phyloP scores from a whole-genome alignment of 768 basidiomycete species.

The Crassisporium funariophilum region DNA sequence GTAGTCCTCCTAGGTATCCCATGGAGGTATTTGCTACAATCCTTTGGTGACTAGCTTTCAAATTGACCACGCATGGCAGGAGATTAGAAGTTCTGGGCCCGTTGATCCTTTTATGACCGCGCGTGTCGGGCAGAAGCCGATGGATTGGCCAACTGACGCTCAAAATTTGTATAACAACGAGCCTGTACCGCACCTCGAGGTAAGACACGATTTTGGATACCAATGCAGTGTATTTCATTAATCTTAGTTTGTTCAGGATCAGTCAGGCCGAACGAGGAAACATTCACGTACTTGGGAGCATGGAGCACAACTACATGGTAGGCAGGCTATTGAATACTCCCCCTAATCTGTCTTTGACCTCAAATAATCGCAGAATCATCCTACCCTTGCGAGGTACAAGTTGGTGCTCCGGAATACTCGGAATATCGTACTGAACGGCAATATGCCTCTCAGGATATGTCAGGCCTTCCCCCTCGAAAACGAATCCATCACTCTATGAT shows the following conservation, averaged over 20 bases:
- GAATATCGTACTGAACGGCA: slow-evolving; percentile 29
- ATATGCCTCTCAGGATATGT: slow-evolving; percentile 46
- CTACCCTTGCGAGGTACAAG: slow-evolving; percentile 50
- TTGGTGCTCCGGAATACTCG: slow-evolving; percentile 27
- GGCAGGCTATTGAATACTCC: too few relatives aligned
- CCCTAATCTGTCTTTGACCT: not conserved
- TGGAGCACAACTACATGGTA: slow-evolving; percentile 46
- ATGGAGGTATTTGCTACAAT: slow-evolving; percentile 43
- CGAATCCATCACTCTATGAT: slow-evolving; percentile 65
- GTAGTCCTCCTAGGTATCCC: slow-evolving; percentile 47
- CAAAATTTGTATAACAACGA: slow-evolving; percentile 47
- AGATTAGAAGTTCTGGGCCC: slow-evolving; percentile 38
- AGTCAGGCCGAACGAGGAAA: slow-evolving; percentile 48
- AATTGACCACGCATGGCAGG: slow-evolving; percentile 2
- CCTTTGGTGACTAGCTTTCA: too few relatives aligned
- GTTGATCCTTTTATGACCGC: slow-evolving; percentile 44
- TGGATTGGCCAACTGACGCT: slow-evolving; percentile 51
- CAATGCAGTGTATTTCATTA: slow-evolving; percentile 4
- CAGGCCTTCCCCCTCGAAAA: slow-evolving; percentile 60
- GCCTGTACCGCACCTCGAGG: slow-evolving; percentile 46
- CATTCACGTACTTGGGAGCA: slow-evolving; percentile 68
- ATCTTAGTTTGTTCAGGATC: slow-evolving; percentile 35
- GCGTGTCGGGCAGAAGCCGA: slow-evolving; percentile 41
- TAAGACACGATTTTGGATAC: slow-evolving; percentile 21
- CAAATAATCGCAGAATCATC: slow-evolving; percentile 33